These are phyloP conservation scores for Camellia oleifera DNA, from an alignment of 179 eudicot species.

Conservation along the genomic window DNA sequence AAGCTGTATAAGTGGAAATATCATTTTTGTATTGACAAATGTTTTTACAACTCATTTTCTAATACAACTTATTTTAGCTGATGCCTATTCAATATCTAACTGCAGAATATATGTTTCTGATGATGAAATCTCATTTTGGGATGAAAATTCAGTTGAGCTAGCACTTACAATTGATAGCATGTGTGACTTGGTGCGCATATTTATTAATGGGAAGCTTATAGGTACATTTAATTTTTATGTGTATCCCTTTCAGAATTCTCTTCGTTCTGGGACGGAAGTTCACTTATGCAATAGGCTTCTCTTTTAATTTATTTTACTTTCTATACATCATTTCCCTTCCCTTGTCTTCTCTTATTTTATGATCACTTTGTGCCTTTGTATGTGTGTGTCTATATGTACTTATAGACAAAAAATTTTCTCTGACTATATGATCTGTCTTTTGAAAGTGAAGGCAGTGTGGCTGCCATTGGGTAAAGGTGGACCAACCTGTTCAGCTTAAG, in stretches of 20 bases:
- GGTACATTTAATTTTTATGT: constrained; percentile 36
- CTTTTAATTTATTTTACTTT: too few relatives aligned
- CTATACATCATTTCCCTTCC: too few relatives aligned
- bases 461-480: constrained; percentile 74
- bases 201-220: constrained; percentile 65
- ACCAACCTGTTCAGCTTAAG: constrained; percentile 60
- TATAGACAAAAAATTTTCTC: background rate
- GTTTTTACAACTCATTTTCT: background rate
- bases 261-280: background rate
- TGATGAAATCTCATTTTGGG: constrained; percentile 72
- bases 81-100: constrained; percentile 4
- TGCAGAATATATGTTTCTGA: constrained; percentile 67
- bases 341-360: too few relatives aligned
- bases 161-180: constrained; percentile 71
- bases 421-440: constrained; percentile 10
- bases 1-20: background rate
- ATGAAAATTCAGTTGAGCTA: constrained; percentile 53
- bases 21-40: background rate
- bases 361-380: too few relatives aligned
- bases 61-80: background rate
- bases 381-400: background rate
- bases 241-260: background rate
- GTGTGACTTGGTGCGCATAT: constrained; percentile 84
- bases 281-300: background rate
- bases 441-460: constrained; percentile 63